Evolutionary conservation across 805 yeast species (phyloP), one percentile per base, ranked within the genome.

Genomic region (Myxozyma vanderwaltii): DNA sequence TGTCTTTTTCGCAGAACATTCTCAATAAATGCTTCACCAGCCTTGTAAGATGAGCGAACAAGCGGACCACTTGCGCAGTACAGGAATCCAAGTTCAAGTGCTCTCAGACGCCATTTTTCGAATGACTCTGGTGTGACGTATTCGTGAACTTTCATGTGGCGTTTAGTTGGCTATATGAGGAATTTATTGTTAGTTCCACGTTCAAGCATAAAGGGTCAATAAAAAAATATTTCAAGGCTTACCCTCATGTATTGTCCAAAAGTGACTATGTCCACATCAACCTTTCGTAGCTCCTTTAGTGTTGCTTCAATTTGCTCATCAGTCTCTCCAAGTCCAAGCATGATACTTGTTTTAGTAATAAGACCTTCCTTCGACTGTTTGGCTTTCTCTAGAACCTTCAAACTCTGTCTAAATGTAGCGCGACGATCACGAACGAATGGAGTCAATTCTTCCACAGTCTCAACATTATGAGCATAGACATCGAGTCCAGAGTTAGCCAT

Each of bases 111-210:
- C 99, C 99, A 94, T 72, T 86, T 80, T 61, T 91, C 96, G 72
- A 94, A 94, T 73, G 90, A 91, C 67, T 89, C 97, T 1, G 99
- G 99, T 26, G 84, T 87, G 19, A 94, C 83, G 69, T 94, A 94
- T 67, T 92, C 97, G 10, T 89, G 97, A 44, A 94, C 99, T 77
- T 91, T 91, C 95, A 94, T 91, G 74, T 94, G 99, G 71, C 99
- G 85, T 75, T 89, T 94, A 1, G 99, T 94, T 46, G 99, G 99
- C 72, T 99, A 82, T 97, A 94, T 5, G 8, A 15, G 5, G 17
- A 3, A 2, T 3, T 21, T 31, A 21, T 21, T 19, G 13, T 12
- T 12, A 1, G 13, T 47, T n/a, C 6, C 10, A n/a, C 15, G 12
- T n/a, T 10, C 27, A n/a, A n/a, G n/a, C n/a, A n/a, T n/a, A n/a